phyloP scores from a whole-genome alignment of 2,329 filamentous ascomycete species.

The Colletotrichum spinosum region DNA sequence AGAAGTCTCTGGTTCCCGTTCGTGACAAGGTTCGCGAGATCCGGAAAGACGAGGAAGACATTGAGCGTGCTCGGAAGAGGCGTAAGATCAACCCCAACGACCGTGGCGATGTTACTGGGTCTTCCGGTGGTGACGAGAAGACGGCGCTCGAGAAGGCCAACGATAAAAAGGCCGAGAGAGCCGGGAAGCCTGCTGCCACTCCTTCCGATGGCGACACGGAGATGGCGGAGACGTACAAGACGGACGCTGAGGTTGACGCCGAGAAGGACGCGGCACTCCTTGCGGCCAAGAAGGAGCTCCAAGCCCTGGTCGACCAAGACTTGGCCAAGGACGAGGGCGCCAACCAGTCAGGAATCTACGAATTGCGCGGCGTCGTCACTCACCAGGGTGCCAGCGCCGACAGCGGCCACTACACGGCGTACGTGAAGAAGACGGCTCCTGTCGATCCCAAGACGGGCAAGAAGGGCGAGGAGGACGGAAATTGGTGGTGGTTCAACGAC shows the following conservation, averaged over 20 bases:
- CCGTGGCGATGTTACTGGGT: slow-evolving; percentile 57
- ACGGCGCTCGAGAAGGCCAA: slow-evolving; percentile 62
- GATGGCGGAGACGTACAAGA: slow-evolving; percentile 86
- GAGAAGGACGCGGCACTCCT: slow-evolving; percentile 82
- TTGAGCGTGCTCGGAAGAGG: slow-evolving; percentile 90
- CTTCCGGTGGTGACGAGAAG: slow-evolving; percentile 56
- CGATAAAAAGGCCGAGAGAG: slow-evolving; percentile 52
- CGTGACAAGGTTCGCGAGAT: slow-evolving; percentile 96
- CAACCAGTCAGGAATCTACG: slow-evolving; percentile 95
- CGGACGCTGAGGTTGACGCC: slow-evolving; percentile 90
- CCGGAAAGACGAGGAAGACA: slow-evolving; percentile 93
- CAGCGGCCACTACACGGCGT: slow-evolving; percentile 97
- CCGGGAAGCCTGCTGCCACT: slow-evolving; percentile 43
- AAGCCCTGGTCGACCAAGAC: slow-evolving; percentile 79
- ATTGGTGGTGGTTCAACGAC: slow-evolving; percentile 99
- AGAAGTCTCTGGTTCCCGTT: slow-evolving; percentile 86
- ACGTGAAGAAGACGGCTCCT: slow-evolving; percentile 89
- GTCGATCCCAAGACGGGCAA: slow-evolving; percentile 82
- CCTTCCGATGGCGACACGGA: slow-evolving; percentile 75
- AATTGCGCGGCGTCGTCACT: slow-evolving; percentile 92
- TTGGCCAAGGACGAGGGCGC: slow-evolving; percentile 82
- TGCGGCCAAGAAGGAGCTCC: slow-evolving; percentile 88
- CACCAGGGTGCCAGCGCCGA: slow-evolving; percentile 97
- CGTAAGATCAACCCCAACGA: slow-evolving; percentile 76
- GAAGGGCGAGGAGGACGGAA: slow-evolving; percentile 84